Conservation (phyloP, 2,329 filamentous ascomycete genomes). For the Paracoccidioides lutzii region DNA sequence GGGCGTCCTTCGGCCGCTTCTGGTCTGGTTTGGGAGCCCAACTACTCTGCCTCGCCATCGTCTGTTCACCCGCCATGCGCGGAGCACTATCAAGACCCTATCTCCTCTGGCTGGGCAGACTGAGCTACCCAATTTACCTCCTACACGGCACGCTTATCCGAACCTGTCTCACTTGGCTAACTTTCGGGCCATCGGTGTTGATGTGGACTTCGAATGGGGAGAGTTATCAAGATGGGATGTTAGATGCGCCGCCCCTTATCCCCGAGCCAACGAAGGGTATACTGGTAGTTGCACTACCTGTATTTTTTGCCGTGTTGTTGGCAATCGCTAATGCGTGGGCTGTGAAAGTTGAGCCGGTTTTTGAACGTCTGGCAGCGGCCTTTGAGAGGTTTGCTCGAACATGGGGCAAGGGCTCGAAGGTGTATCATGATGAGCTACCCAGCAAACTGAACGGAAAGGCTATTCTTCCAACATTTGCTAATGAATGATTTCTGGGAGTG, state of each 20-base stretch:
- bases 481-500: too few species aligned
- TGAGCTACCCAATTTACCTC: conserved; percentile 53
- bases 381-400: conserved; percentile 17
- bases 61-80: conserved; percentile 41
- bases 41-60: conserved; percentile 39
- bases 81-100: conserved; percentile 41
- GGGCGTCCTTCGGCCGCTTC: conserved; percentile 38
- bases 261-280: conserved; percentile 26
- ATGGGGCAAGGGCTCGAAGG: conserved; percentile 7
- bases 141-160: conserved; percentile 50
- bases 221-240: background rate
- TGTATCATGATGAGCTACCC: background rate
- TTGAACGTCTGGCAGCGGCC: conserved; percentile 16
- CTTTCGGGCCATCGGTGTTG: conserved; percentile 35
- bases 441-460: background rate
- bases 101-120: conserved; percentile 50
- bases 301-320: conserved; percentile 39
- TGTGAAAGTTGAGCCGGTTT: conserved; percentile 42
- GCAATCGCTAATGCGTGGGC: conserved; percentile 40
- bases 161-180: conserved; percentile 47
- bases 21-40: conserved; percentile 39
- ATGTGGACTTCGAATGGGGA: conserved; percentile 4
- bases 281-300: conserved; percentile 28
- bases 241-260: conserved; percentile 10
- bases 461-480: background rate